Conservation (phyloP, 352 stramenopile genomes). For the Thalassiosira tumida region DNA sequence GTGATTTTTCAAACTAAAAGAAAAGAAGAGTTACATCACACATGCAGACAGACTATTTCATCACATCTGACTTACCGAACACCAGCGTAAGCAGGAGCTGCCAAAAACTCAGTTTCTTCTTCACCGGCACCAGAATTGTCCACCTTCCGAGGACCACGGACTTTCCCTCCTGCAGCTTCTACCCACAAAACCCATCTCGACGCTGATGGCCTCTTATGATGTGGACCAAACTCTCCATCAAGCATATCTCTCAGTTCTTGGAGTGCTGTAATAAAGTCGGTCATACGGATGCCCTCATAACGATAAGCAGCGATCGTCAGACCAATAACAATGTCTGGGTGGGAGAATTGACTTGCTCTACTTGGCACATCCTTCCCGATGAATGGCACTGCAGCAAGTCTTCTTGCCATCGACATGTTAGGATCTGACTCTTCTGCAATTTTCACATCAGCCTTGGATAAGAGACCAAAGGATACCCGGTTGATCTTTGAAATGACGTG, state of each 20-base stretch:
- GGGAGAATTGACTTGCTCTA: constrained; percentile 98
- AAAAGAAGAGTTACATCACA: too few species aligned
- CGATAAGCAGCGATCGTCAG: constrained; percentile 93
- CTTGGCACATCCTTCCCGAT: constrained; percentile 99
- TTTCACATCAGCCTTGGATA: constrained; percentile 92
- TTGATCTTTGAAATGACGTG: constrained; percentile 99
- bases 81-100: constrained; percentile 79
- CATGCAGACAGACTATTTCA: too few species aligned
- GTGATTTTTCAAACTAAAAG: too few species aligned
- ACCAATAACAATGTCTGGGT: constrained; percentile 96
- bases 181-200: constrained; percentile 92
- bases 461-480: constrained; percentile 97
- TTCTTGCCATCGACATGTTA: constrained; percentile 95
- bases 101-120: constrained; percentile 81
- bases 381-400: constrained; percentile 98
- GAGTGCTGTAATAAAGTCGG: constrained; percentile 91
- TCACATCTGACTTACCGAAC: constrained; percentile 35
- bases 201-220: constrained; percentile 91
- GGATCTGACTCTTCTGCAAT: constrained; percentile 90
- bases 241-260: constrained; percentile 92
- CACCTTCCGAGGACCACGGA: constrained; percentile 90
- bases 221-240: constrained; percentile 93
- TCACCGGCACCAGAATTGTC: constrained; percentile 82
- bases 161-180: constrained; percentile 91
- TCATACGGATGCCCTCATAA: constrained; percentile 93